These are phyloP conservation scores for Blastocystis sp. DNA, from an alignment of 352 stramenopile genomes.

Conservation along the genomic window DNA sequence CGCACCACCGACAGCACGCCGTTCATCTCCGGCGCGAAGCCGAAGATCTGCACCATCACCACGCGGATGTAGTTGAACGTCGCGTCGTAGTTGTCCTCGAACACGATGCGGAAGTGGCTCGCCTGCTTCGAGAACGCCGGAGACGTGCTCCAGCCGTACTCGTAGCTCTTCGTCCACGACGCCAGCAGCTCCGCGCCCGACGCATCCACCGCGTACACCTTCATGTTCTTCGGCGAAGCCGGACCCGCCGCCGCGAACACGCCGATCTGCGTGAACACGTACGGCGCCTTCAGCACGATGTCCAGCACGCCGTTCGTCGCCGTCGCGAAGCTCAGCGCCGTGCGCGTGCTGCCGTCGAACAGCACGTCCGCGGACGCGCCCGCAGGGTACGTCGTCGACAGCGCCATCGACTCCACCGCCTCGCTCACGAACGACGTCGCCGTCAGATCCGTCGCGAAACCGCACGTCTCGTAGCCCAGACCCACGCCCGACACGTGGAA, in stretches of 20 bases:
- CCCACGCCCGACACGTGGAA: constrained; percentile 26
- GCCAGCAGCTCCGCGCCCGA: constrained; percentile 5
- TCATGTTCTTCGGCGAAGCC: constrained; percentile 34
- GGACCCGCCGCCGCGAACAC: constrained; percentile 37
- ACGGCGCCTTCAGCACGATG: constrained; percentile 45
- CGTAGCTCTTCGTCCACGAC: constrained; percentile 63
- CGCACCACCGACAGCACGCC: constrained; percentile 28
- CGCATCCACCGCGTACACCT: constrained; percentile 35
- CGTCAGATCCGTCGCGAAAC: constrained; percentile 54
- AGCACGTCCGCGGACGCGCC: constrained; percentile 4
- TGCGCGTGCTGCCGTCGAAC: constrained; percentile 41
- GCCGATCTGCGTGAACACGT: constrained; percentile 60
- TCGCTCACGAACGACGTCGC: constrained; percentile 9
- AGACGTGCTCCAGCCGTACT: constrained; percentile 19
- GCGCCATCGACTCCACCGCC: constrained; percentile 11
- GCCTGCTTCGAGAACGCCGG: constrained; percentile 45
- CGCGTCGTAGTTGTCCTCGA: constrained; percentile 46
- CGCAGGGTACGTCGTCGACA: constrained; percentile 55
- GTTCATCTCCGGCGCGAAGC: constrained; percentile 53
- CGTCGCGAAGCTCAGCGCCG: constrained; percentile 36
- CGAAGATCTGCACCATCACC: constrained; percentile 26
- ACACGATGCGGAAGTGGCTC: constrained; percentile 66
- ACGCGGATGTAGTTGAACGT: constrained; percentile 62
- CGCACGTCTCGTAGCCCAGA: constrained; percentile 62
- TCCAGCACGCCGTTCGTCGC: constrained; percentile 36